Base-by-base conservation (phyloP, 371 early-diverging fungal species). In the Mortierella sp. region DNA sequence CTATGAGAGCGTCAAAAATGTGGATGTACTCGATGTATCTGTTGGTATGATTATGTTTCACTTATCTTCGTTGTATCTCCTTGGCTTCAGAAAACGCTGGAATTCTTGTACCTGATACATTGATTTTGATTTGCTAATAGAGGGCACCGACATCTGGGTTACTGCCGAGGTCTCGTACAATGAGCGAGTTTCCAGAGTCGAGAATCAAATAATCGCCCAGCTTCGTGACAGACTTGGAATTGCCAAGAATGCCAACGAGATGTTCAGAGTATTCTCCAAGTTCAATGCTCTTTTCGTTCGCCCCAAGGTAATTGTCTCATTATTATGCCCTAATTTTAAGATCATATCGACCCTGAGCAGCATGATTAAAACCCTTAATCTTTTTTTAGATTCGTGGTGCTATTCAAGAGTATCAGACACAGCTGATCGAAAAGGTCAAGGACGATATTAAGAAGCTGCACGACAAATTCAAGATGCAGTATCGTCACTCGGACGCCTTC, bases 221-320 rank as follows among this genome's bases (percentile, higher is more conserved):
- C 90, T 99, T 45, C 92, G 98, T 28, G 98, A 98, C 85, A 89
- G 96, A 37, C 89, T 99, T 56, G 98, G 95, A 40, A 94, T 95
- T 6, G 96, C 97, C 61, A 96, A 95, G 84, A 99, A 95, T 71
- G 98, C 99, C 3, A 95, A 94, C 63, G 99, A 99, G 81, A 99
- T 99, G 99, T 98, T 99, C 87, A 91, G 98, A 29, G 97, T 98
- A 7, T 99, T 99, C 77, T 96, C 96, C 35, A 98, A 98, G 82
- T 99, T 98, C 90, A 98, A 99, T 80, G 98, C 98, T 1, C 89
- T 99, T 35, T 99, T 99, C 84, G 96, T 99, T 28, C 90, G 99
- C 37, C 98, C 98, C 67, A 99, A 98, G 85, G 88, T 85, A 84
- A 26, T 10, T 47, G 12, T 37, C 10, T 15, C 35, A 53, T 76